These are phyloP conservation scores for Colletotrichum filicis DNA, from an alignment of 2,329 filamentous ascomycete species.

Conservation along the genomic window DNA sequence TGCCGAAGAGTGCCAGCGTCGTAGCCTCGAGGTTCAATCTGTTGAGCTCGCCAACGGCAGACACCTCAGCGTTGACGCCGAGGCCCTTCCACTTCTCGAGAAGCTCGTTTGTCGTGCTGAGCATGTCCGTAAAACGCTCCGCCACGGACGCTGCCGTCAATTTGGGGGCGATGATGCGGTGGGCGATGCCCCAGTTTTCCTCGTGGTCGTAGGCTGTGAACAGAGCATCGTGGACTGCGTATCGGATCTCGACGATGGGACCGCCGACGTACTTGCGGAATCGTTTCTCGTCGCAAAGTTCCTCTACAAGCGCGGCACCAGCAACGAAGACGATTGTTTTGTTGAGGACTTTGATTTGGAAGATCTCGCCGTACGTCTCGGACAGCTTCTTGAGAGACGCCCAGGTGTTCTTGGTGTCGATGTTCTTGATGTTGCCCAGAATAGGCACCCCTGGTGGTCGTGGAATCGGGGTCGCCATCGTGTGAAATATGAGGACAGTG, in stretches of 20 bases:
- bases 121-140: conserved; percentile 58
- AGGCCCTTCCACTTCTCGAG: conserved; percentile 59
- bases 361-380: conserved; percentile 51
- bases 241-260: conserved; percentile 63
- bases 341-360: conserved; percentile 49
- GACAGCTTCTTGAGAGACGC: conserved; percentile 47
- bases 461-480: conserved; percentile 49
- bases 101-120: conserved; percentile 60
- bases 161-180: conserved; percentile 62
- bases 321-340: conserved; percentile 53
- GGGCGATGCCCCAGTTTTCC: conserved; percentile 59
- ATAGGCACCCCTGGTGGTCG: conserved; percentile 48
- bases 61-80: conserved; percentile 50
- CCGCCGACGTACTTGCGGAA: conserved; percentile 66
- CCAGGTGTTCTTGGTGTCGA: conserved; percentile 50
- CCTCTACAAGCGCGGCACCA: conserved; percentile 52
- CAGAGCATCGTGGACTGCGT: conserved; percentile 60
- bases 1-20: conserved; percentile 61
- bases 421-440: conserved; percentile 49
- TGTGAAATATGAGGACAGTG: background rate
- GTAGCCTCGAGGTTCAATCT: conserved; percentile 63
- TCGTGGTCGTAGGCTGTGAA: conserved; percentile 64
- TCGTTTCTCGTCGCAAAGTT: conserved; percentile 61
- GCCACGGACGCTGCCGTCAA: conserved; percentile 48
- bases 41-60: conserved; percentile 61